phyloP scores from a whole-genome alignment of 2,329 filamentous ascomycete species.

The Aspergillus floridensis region DNA sequence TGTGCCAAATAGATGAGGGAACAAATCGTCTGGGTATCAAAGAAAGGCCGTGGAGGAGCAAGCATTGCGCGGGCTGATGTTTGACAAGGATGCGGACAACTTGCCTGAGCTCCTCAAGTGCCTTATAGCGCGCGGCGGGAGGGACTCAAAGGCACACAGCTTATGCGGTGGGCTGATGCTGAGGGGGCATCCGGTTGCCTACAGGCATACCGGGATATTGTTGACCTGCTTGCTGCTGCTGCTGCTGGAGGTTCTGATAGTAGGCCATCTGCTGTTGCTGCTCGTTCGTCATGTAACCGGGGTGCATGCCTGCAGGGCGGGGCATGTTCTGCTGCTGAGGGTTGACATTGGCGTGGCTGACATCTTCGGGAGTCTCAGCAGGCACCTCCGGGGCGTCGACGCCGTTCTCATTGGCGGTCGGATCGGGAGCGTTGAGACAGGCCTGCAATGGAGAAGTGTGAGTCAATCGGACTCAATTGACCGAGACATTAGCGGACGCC shows the following conservation, averaged over 20 bases:
- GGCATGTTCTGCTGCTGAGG: slow-evolving; percentile 67
- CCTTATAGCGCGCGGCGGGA: slow-evolving; percentile 18
- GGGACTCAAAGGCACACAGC: slow-evolving; percentile 13
- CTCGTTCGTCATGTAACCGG: slow-evolving; percentile 66
- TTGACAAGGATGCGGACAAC: slow-evolving; percentile 27
- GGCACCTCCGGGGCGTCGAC: slow-evolving; percentile 69
- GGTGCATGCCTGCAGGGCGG: slow-evolving; percentile 63
- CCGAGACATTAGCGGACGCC: not conserved
- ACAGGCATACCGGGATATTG: slow-evolving; percentile 74
- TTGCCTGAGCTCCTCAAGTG: slow-evolving; percentile 23
- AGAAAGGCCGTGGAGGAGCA: slow-evolving; percentile 30
- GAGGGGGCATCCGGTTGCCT: slow-evolving; percentile 74
- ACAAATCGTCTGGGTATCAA: slow-evolving; percentile 38
- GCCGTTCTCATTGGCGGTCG: slow-evolving; percentile 76
- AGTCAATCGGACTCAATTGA: slow-evolving; percentile 14
- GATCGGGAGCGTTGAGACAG: slow-evolving; percentile 94
- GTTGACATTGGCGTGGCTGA: slow-evolving; percentile 71
- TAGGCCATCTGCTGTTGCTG: slow-evolving; percentile 77
- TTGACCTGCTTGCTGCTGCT: slow-evolving; percentile 63
- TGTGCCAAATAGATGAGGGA: slow-evolving; percentile 26
- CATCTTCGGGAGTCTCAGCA: slow-evolving; percentile 89
- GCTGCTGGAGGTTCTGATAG: slow-evolving; percentile 74
- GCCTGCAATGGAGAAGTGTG: slow-evolving; percentile 60
- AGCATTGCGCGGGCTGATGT: slow-evolving; percentile 20
- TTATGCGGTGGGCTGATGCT: slow-evolving; percentile 75